Evolutionary conservation across 768 basidiomycete species (phyloP), one percentile per base, ranked within the genome.

Genomic region (Amanita exitialis): DNA sequence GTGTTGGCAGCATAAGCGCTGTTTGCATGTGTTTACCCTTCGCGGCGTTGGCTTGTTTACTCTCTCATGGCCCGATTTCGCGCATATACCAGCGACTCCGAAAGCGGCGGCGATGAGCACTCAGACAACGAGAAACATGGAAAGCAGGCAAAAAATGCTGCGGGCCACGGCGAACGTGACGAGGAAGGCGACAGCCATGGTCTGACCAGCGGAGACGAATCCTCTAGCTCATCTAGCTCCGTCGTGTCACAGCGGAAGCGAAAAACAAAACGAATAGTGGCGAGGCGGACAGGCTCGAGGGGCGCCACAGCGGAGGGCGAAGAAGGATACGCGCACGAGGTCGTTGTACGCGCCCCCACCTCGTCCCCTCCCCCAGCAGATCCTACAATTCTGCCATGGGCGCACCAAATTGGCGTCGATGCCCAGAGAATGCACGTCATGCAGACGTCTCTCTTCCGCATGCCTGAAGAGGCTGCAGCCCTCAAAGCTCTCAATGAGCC

Each of bases 381-480:
- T 53, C 66, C 77, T 5, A 72, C 74, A 5, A 70, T 80, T 39
- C 78, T 80, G 49, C 79, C 86, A 35, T 88, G 87, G 85, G 80
- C 83, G 12, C 75, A 82, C 43, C 79, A 79, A 46, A 63, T 83
- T 23, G 85, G 86, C 4, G 71, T 93, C n/a, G 90, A 94, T 62
- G 76, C 83, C 12, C 88, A 90, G 64, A 85, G 83, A 67, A 81
- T 93, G 75, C 87, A 91, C 59, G 88, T 94, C 49, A 95, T 95
- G 92, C 92, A 95, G 60, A 82, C 87, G 0, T 85, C 87, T 30
- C 68, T 95, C 47, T 95, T 95, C 61, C 77, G 83, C 41, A 72
- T 80, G 62, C 83, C 83, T 12, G 85, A 88, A 61, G 83, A 86
- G 59, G 82, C 78, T 12, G 84, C 77, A 1, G 79, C 78, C 1